Conservation (phyloP, 306 rosid genomes). For the Gastrolobium villosum region DNA sequence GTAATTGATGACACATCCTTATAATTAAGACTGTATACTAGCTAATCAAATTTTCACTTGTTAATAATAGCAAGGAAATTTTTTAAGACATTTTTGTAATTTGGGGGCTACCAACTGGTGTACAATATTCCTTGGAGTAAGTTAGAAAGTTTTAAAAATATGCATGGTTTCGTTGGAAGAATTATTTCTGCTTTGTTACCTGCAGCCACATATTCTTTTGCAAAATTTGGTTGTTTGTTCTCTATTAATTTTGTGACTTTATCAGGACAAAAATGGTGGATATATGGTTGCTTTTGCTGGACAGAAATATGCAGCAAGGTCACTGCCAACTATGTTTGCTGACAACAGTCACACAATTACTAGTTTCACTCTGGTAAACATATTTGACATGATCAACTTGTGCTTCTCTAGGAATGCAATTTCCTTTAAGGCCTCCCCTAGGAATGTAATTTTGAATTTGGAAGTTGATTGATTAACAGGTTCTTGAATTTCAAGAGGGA, state of each 20-base stretch:
- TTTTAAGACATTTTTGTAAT: not conserved
- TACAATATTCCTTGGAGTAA: not conserved
- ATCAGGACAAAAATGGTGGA: conserved; percentile 60
- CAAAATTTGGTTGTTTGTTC: conserved; percentile 13
- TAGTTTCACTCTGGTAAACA: conserved; percentile 84
- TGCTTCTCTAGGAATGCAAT: not conserved
- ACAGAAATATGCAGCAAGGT: conserved; percentile 93
- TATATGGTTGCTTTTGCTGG: conserved; percentile 97
- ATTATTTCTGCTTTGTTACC: conserved; percentile 4
- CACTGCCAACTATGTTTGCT: conserved; percentile 71
- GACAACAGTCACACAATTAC: conserved; percentile 68
- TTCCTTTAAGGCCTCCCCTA: not conserved
- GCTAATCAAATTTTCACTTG: not conserved
- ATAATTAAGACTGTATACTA: not conserved
- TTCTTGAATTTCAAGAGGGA: conserved; percentile 80
- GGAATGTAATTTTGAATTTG: conserved; percentile 25
- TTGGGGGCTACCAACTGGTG: conserved; percentile 1
- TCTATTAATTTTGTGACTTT: conserved; percentile 15
- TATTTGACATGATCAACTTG: not conserved
- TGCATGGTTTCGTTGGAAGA: conserved; percentile 25
- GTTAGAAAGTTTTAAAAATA: too few relatives aligned
- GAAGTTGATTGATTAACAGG: conserved; percentile 55
- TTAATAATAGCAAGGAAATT: not conserved
- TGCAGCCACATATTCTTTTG: not conserved
- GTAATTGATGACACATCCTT: not conserved